Evolutionary conservation across 805 yeast genomes (phyloP).

Genomic region (Diddensiella caesifluorescens): DNA sequence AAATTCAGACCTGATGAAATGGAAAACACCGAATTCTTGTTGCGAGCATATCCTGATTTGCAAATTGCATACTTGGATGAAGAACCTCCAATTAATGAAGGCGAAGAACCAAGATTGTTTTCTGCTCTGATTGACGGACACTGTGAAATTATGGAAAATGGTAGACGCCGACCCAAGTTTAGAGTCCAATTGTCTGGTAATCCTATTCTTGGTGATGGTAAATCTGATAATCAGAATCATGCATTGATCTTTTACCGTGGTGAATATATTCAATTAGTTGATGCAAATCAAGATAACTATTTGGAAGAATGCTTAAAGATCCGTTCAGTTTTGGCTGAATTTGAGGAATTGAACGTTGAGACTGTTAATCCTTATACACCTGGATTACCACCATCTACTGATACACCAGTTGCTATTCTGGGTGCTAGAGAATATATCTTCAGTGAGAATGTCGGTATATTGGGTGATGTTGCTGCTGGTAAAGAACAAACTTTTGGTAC

Average conservation of each 20-base stretch:
- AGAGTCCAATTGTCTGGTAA: conserved; percentile 81
- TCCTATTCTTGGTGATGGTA: conserved; percentile 95
- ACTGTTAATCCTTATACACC: conserved; percentile 54
- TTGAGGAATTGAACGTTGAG: conserved; percentile 67
- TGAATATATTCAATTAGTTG: conserved; percentile 89
- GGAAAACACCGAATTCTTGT: conserved; percentile 60
- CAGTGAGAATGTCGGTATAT: conserved; percentile 84
- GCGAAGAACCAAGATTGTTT: conserved; percentile 45
- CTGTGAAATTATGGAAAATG: conserved; percentile 50
- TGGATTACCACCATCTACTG: conserved; percentile 39
- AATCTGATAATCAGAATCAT: conserved; percentile 91
- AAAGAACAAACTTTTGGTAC: conserved; percentile 98
- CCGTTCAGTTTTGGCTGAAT: conserved; percentile 80
- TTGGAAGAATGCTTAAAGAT: conserved; percentile 91
- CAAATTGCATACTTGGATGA: conserved; percentile 90
- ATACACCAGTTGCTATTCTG: conserved; percentile 75
- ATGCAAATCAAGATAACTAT: conserved; percentile 95
- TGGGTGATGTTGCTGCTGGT: conserved; percentile 96
- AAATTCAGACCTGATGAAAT: conserved; percentile 59
- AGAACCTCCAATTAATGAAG: conserved; percentile 54
- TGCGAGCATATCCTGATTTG: conserved; percentile 66
- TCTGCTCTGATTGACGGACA: conserved; percentile 67
- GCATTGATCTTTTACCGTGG: conserved; percentile 85
- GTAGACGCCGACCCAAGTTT: conserved; percentile 55
- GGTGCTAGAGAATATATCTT: conserved; percentile 96